A percentile compares a stretch with the other conserved stretches of the same genome.
Conservation (phyloP, 306 rosid genomes). For the Gastrolobium villosum region DNA sequence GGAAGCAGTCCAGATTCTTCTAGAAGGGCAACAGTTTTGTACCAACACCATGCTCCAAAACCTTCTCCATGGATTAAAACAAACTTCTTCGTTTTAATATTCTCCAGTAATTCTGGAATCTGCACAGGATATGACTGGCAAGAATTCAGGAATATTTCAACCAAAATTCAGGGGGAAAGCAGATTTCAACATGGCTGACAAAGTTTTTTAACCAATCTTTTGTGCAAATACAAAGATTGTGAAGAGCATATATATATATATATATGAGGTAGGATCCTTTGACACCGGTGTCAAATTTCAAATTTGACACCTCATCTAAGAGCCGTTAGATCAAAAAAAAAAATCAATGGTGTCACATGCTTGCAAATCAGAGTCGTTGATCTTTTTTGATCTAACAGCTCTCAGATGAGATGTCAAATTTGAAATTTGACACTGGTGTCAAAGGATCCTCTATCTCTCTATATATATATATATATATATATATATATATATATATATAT, state of each 20-base stretch:
- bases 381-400: no score
- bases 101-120: slow-evolving; percentile 71
- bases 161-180: not conserved
- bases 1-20: slow-evolving; percentile 89
- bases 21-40: slow-evolving; percentile 83
- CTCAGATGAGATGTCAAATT: no score
- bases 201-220: slow-evolving; percentile 17
- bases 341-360: no score
- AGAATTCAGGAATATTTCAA: not conserved
- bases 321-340: no score
- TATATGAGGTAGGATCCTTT: no score
- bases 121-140: slow-evolving; percentile 44
- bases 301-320: no score
- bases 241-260: not conserved
- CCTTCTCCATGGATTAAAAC: slow-evolving; percentile 93
- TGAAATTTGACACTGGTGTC: no score
- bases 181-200: slow-evolving; percentile 1
- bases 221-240: slow-evolving; percentile 25
- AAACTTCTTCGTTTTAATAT: slow-evolving; percentile 70
- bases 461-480: no score
- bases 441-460: no score
- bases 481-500: not conserved
- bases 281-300: no score
- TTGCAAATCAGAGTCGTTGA: no score
- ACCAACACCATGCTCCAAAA: slow-evolving; percentile 99